Percentiles rank a stretch among this genome's conserved stretches.
Evolutionary conservation across 129 eudicot species (phyloP).

Genomic region (Flaveria trinervia): DNA sequence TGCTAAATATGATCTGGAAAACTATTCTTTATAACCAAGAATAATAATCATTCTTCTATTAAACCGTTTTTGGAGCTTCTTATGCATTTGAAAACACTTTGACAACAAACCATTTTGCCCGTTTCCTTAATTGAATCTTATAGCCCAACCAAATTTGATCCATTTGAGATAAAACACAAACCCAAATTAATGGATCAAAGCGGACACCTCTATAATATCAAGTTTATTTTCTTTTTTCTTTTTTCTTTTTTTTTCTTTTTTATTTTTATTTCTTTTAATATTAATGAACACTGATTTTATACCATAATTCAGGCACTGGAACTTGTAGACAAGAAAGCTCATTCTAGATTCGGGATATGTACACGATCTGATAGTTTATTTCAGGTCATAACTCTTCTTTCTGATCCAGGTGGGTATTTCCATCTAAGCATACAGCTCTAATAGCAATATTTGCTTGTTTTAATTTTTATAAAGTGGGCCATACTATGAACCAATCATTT

Average conservation of each 20-base stretch:
- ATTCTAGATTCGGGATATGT: conserved; percentile 43
- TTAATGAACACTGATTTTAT: not conserved
- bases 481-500: not conserved
- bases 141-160: not conserved
- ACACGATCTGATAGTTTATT: conserved; percentile 52
- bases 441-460: not conserved
- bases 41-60: not conserved
- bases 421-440: not conserved
- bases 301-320: conserved; percentile 48
- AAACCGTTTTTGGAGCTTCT: not conserved
- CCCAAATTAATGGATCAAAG: not conserved
- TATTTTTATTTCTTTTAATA: not conserved
- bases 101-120: not conserved
- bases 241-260: too few species aligned
- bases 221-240: not conserved
- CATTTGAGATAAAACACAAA: not conserved
- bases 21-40: not conserved
- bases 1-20: not conserved
- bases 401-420: conserved; percentile 48
- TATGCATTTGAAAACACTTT: not conserved
- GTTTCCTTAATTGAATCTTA: not conserved
- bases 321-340: conserved; percentile 34
- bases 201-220: not conserved
- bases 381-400: conserved; percentile 54
- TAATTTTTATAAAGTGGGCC: not conserved